Conservation (phyloP, 1,139 yeast species). For the Williopsis jadinii region DNA sequence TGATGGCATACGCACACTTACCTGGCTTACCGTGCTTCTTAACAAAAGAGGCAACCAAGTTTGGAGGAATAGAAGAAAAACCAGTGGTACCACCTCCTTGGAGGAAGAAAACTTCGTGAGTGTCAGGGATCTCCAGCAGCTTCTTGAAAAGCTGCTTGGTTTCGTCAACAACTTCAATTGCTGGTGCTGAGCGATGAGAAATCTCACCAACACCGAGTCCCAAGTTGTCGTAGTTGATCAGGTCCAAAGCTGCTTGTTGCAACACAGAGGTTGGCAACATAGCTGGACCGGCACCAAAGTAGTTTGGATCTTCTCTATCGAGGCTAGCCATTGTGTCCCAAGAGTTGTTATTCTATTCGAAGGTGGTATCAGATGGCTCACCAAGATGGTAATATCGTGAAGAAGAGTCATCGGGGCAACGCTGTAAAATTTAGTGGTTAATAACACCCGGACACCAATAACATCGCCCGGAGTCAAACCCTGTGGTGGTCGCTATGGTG, state of each 20-base stretch:
- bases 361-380: background rate
- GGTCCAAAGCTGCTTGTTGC: conserved; percentile 80
- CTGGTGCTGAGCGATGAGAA: conserved; percentile 88
- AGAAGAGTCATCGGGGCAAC: too few species aligned
- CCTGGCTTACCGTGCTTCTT: conserved; percentile 65
- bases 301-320: conserved; percentile 65
- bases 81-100: conserved; percentile 99
- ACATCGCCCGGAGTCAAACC: too few species aligned
- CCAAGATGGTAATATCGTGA: too few species aligned
- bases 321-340: conserved; percentile 7
- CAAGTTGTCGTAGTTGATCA: conserved; percentile 56
- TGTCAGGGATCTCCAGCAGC: conserved; percentile 72
- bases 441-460: too few species aligned
- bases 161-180: conserved; percentile 65
- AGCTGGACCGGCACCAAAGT: conserved; percentile 98
- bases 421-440: too few species aligned
- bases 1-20: conserved; percentile 78
- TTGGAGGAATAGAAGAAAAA: conserved; percentile 80
- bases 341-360: background rate
- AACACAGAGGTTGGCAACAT: conserved; percentile 76
- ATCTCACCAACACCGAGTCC: conserved; percentile 93
- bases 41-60: conserved; percentile 70
- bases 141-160: conserved; percentile 62
- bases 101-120: conserved; percentile 87
- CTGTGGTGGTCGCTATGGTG: too few species aligned